Percentiles rank a stretch among this genome's conserved stretches.
phyloP scores from a whole-genome alignment of 2,329 filamentous ascomycete genomes.

The Phaeosphaeriaceae sp. region DNA sequence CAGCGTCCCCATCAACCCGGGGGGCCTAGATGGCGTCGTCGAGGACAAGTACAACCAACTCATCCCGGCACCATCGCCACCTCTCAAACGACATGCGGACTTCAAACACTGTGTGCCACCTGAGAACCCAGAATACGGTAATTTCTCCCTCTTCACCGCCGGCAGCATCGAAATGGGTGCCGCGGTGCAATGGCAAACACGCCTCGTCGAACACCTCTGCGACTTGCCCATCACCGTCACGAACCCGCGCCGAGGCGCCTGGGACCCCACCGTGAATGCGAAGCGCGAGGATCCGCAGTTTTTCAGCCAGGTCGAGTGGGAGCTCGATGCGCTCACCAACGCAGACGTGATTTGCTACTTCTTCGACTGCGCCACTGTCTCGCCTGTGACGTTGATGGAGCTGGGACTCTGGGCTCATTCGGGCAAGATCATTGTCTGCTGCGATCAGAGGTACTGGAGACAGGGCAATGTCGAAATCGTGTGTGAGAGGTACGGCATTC shows the following conservation, averaged over 20 bases:
- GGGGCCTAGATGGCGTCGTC: slow-evolving; percentile 28
- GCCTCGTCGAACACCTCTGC: slow-evolving; percentile 51
- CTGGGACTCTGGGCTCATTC: slow-evolving; percentile 60
- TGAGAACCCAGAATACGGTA: slow-evolving; percentile 8
- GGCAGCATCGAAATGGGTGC: slow-evolving; percentile 60
- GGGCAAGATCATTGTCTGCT: slow-evolving; percentile 61
- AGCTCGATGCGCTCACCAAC: slow-evolving; percentile 62
- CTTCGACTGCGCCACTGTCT: slow-evolving; percentile 60
- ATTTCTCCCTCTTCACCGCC: slow-evolving; percentile 63
- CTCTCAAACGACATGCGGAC: slow-evolving; percentile 14
- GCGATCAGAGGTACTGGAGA: slow-evolving; percentile 61
- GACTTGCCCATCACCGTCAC: slow-evolving; percentile 60
- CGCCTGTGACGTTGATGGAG: slow-evolving; percentile 67
- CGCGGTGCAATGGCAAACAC: slow-evolving; percentile 61
- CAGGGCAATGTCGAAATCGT: slow-evolving; percentile 68
- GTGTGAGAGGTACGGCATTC: slow-evolving; percentile 58
- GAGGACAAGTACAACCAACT: slow-evolving; percentile 31
- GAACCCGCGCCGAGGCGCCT: slow-evolving; percentile 64
- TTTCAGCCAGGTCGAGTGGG: slow-evolving; percentile 66
- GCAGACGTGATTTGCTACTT: slow-evolving; percentile 65
- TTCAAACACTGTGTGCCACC: slow-evolving; percentile 16
- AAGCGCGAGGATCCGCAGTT: slow-evolving; percentile 53
- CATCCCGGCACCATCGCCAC: slow-evolving; percentile 15
- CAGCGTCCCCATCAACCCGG: background rate
- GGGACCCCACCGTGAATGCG: slow-evolving; percentile 63